Evolutionary conservation across 2,329 filamentous ascomycete genomes (phyloP), one percentile per base, ranked within the genome.

Genomic region (Keithomyces neogunnii): DNA sequence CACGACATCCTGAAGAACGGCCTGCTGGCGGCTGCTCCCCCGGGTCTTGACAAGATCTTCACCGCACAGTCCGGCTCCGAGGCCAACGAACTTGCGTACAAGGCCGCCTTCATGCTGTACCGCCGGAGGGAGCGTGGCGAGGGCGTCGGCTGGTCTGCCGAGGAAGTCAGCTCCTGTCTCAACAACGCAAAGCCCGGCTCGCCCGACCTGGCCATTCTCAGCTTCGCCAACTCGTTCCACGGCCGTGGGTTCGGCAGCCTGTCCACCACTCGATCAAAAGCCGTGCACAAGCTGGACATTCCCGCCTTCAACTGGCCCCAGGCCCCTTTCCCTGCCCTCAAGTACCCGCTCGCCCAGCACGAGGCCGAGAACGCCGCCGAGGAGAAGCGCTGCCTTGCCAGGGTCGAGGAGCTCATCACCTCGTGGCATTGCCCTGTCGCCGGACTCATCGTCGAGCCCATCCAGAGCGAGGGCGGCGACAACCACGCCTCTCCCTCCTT

Each of bases 291-390:
- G 74, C 76, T 96, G 60, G 90, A 96, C 66, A 95, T 96, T 61
- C 90, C 90, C 29, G 88, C 90, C 63, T 96, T 96, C 63, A 87
- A 96, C 77, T 96, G 90, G 90, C 90, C 90, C 31, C 88, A 92
- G 69, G 89, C 89, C 19, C 82, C 87, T 51, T 96, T 96, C 78
- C 91, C 90, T 8, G 63, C 73, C 57, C 80, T 95, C 65, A 91
- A 91, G 71, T 96, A 96, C 70, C 90, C 90, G 0, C 82, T 96
- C 5, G 85, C 89, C 60, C 75, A 89, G 59, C 82, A 93, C 68
- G 85, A 69, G 28, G 81, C 82, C 59, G 89, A 93, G 71, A 96
- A 96, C 68, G 82, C 80, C n/a, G 76, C 77, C 53, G 87, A 89
- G 63, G 90, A 96, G 72, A 76, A 87, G 60, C 85, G 85, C 56